Evolutionary conservation across 306 rosid species (phyloP), one percentile per base, ranked within the genome.

Genomic region (Acacia crassicarpa): DNA sequence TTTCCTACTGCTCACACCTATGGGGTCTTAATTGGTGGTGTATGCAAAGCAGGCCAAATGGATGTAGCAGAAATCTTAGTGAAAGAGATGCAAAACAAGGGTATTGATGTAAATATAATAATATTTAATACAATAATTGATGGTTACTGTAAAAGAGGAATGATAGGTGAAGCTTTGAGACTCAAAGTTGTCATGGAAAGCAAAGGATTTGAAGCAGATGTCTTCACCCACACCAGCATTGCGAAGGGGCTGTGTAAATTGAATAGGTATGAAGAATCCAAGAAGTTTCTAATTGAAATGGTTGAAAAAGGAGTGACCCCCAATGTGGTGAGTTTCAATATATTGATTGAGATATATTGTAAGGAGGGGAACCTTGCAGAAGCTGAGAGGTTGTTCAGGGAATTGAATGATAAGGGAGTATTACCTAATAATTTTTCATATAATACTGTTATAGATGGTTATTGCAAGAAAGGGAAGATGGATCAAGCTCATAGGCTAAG

Each of bases 331-430:
- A 88, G 86, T 23, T 91, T 84, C 81, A 88, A 91, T 77, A 88
- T 75, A 41, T 84, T 90, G 85, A 85, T 94, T 75, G 97, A 90
- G 84, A 91, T 91, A 80, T 87, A 83, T 84, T 89, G 98, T 88
- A 90, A 94, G 87, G 97, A 94, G 88, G 95, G 97, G 61, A 84
- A 91, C 87, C 78, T 94, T 69, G 91, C 58, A 32, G 95, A 91
- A 82, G 97, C 97, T 30, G 90, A 82, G 68, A 74, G 88, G 85
- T 59, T 89, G 62, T 77, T 93, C 38, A 66, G 82, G 75, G 91
- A 91, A 67, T 91, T 91, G 95, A 88, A 83, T 72, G 85, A 68
- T 80, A 91, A 35, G 85, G 92, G 93, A 38, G 82, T 79, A 72
- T 72, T 67, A 80, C 95, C 97, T 33, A 93, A 87, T 80, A 59